Evolutionary conservation across 257 asterid genomes (phyloP).

Genomic region (Fraxinus cuspidata): DNA sequence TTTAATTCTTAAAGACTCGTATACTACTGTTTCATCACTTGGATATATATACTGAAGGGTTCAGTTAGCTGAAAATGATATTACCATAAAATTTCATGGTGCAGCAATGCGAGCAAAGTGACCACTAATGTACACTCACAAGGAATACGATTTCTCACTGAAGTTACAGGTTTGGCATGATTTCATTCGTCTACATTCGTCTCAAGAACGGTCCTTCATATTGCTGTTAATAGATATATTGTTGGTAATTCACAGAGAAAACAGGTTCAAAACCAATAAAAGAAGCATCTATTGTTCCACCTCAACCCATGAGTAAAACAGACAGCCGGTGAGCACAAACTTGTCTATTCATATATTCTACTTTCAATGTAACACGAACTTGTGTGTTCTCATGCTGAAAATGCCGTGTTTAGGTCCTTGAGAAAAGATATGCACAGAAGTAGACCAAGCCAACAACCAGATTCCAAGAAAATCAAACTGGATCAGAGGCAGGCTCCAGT

Average conservation of each 20-base stretch:
- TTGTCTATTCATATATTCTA: not conserved
- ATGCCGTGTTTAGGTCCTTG: slow-evolving; percentile 24
- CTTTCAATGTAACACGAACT: not conserved
- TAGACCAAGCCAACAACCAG: slow-evolving; percentile 47
- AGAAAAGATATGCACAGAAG: slow-evolving; percentile 34
- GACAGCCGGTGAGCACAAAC: slow-evolving; percentile 49
- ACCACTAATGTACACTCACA: slow-evolving; percentile 82
- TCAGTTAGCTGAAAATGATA: slow-evolving; percentile 10
- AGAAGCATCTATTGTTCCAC: slow-evolving; percentile 30
- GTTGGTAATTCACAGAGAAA: slow-evolving; percentile 38
- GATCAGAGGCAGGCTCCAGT: slow-evolving; percentile 35
- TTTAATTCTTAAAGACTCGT: not conserved
- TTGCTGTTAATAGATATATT: slow-evolving; percentile 16
- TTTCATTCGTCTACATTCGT: slow-evolving; percentile 3
- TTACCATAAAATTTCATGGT: slow-evolving; percentile 13
- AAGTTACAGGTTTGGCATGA: slow-evolving; percentile 58
- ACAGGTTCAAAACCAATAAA: slow-evolving; percentile 35
- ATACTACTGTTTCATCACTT: not conserved
- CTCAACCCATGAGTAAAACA: slow-evolving; percentile 35
- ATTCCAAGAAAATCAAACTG: slow-evolving; percentile 54
- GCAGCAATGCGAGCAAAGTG: slow-evolving; percentile 82
- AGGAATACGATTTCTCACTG: slow-evolving; percentile 81
- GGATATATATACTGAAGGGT: not conserved
- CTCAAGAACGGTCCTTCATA: not conserved
- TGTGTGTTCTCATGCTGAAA: slow-evolving; percentile 28